Conservation (phyloP, 257 asterid genomes). For the Jacaranda mimosifolia region DNA sequence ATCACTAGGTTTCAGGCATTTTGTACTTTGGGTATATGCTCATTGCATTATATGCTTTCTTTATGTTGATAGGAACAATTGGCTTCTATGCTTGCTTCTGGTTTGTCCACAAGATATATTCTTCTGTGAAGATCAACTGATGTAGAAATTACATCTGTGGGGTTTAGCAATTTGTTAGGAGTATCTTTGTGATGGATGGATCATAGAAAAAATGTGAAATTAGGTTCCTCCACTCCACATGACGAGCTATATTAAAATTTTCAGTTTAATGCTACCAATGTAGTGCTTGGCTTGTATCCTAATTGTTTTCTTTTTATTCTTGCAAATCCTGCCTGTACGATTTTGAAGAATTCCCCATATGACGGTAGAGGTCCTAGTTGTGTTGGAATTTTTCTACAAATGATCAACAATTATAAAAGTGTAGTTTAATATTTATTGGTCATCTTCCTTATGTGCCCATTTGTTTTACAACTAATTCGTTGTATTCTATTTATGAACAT, state of each 20-base stretch:
- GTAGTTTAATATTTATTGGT: conserved; percentile 32
- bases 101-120: conserved; percentile 89
- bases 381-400: conserved; percentile 1
- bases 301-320: conserved; percentile 28
- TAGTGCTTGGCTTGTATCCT: conserved; percentile 47
- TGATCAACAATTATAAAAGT: conserved; percentile 12
- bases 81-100: conserved; percentile 92
- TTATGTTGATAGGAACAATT: conserved; percentile 83
- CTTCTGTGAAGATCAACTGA: conserved; percentile 90
- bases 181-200: conserved; percentile 26
- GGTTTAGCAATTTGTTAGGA: not conserved
- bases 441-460: not conserved
- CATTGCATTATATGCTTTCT: conserved; percentile 88
- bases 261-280: conserved; percentile 42
- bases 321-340: conserved; percentile 27
- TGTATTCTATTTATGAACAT: too few relatives aligned
- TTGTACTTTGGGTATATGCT: conserved; percentile 89
- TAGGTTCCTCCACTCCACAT: conserved; percentile 38
- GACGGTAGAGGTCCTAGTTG: conserved; percentile 29
- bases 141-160: conserved; percentile 27
- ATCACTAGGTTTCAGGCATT: conserved; percentile 82
- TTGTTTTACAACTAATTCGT: not conserved
- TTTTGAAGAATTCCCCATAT: conserved; percentile 36
- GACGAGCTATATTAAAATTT: conserved; percentile 45
- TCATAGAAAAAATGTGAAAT: conserved; percentile 36